Evolutionary conservation across 441 rosid species (phyloP).

Genomic region (Croton setiger): DNA sequence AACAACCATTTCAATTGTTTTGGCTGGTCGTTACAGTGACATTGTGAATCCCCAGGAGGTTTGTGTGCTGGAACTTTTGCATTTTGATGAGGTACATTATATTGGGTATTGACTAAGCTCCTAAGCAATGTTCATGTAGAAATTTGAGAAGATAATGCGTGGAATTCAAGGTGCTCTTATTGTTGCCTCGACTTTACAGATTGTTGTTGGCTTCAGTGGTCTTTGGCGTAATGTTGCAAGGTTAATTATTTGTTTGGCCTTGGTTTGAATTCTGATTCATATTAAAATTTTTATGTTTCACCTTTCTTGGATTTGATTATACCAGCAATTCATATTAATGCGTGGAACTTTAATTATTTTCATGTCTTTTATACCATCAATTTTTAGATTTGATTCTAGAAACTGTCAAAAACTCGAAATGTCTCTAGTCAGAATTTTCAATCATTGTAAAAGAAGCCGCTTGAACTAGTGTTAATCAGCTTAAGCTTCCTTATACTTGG

Average conservation of each 20-base stretch:
- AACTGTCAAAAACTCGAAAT: neutral
- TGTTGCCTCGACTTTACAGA: slow-evolving; percentile 92
- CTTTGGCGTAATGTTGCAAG: slow-evolving; percentile 94
- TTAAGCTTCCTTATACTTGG: slow-evolving; percentile 21
- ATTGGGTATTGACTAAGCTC: slow-evolving; percentile 9
- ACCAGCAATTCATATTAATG: too few relatives aligned
- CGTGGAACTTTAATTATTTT: too few relatives aligned
- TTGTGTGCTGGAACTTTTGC: slow-evolving; percentile 22
- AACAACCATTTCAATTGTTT: slow-evolving; percentile 76
- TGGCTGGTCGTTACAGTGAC: slow-evolving; percentile 80
- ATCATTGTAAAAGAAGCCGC: neutral
- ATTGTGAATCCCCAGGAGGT: slow-evolving; percentile 75
- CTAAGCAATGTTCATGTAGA: slow-evolving; percentile 41
- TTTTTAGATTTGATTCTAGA: neutral
- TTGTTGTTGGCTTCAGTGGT: slow-evolving; percentile 92
- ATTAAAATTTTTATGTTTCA: neutral
- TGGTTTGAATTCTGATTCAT: neutral
- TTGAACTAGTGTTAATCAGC: slow-evolving; percentile 4
- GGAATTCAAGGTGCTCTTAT: slow-evolving; percentile 91
- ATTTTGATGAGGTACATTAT: slow-evolving; percentile 2
- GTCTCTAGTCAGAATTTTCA: neutral
- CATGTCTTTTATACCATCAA: neutral
- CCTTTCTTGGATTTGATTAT: neutral
- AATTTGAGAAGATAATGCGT: slow-evolving; percentile 81
- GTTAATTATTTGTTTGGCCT: slow-evolving; percentile 27